These are phyloP conservation scores for Hyphodiscus hymeniophilus DNA, from an alignment of 495 filamentous ascomycete species.

Conservation along the genomic window DNA sequence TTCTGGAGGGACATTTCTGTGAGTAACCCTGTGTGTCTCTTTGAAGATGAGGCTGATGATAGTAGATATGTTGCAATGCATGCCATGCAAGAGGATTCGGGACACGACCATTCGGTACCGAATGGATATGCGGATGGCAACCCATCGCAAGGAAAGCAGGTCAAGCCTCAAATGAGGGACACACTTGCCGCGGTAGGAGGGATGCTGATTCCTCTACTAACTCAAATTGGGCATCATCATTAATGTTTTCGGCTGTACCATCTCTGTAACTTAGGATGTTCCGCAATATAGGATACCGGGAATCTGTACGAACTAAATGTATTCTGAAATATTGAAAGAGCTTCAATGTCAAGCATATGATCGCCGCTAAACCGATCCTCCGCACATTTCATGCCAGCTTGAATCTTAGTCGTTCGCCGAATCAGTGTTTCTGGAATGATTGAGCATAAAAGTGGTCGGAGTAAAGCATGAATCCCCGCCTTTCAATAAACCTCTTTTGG, in stretches of 20 bases:
- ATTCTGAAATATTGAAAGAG: no score
- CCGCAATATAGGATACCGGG: no score
- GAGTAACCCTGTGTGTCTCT: constrained; percentile 29
- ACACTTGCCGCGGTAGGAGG: constrained; percentile 73
- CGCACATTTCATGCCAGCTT: no score
- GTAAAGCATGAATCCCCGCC: no score
- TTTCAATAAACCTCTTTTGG: no score
- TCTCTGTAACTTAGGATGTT: background rate
- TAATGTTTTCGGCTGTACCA: constrained; percentile 4
- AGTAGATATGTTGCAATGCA: constrained; percentile 95
- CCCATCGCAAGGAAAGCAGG: constrained; percentile 38
- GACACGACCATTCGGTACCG: constrained; percentile 32
- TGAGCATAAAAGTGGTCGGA: no score
- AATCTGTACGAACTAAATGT: no score
- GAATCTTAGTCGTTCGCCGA: no score
- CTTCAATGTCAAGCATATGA: no score
- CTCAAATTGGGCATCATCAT: constrained; percentile 78
- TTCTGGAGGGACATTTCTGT: constrained; percentile 93
- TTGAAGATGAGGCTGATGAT: constrained; percentile 10
- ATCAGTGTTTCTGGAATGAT: no score
- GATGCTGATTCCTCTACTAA: constrained; percentile 83
- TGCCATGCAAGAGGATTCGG: constrained; percentile 76
- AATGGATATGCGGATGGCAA: constrained; percentile 63
- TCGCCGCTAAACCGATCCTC: no score
- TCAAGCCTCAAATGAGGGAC: constrained; percentile 48